phyloP scores from a whole-genome alignment of 2,329 filamentous ascomycete genomes.

The Chalaropsis thielavioides region DNA sequence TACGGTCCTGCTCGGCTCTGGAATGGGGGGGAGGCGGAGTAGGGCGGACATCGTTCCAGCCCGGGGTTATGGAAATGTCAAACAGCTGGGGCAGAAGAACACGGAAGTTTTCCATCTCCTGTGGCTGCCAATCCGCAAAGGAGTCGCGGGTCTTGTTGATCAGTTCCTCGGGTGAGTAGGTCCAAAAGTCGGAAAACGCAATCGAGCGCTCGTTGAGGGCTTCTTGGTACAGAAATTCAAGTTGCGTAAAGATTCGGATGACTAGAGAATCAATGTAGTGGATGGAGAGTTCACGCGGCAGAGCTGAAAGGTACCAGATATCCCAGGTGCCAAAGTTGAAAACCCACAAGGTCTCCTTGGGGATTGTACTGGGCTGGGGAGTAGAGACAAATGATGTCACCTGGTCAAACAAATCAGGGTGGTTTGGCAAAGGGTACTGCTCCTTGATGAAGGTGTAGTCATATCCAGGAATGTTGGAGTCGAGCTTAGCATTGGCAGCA shows the following conservation, averaged over 20 bases:
- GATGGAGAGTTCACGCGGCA: conserved; percentile 30
- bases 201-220: conserved; percentile 30
- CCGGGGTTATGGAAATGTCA: conserved; percentile 40
- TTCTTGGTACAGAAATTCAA: conserved; percentile 34
- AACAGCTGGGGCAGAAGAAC: conserved; percentile 38
- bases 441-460: conserved; percentile 32
- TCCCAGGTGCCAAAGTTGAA: conserved; percentile 42
- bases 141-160: conserved; percentile 22
- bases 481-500: conserved; percentile 23
- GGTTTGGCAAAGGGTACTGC: conserved; percentile 29
- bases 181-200: conserved; percentile 33
- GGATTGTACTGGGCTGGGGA: conserved; percentile 23
- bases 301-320: conserved; percentile 36
- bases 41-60: conserved; percentile 33
- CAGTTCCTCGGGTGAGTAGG: conserved; percentile 22
- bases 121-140: conserved; percentile 21
- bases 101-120: conserved; percentile 31
- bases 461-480: conserved; percentile 25
- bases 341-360: conserved; percentile 38
- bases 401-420: conserved; percentile 32
- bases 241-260: conserved; percentile 30
- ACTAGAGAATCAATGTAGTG: conserved; percentile 27
- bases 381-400: conserved; percentile 32
- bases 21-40: conserved; percentile 32
- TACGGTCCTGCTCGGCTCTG: conserved; percentile 38